phyloP scores from a whole-genome alignment of 177 flowering plant genomes.

The Tripterygium wilfordii region DNA sequence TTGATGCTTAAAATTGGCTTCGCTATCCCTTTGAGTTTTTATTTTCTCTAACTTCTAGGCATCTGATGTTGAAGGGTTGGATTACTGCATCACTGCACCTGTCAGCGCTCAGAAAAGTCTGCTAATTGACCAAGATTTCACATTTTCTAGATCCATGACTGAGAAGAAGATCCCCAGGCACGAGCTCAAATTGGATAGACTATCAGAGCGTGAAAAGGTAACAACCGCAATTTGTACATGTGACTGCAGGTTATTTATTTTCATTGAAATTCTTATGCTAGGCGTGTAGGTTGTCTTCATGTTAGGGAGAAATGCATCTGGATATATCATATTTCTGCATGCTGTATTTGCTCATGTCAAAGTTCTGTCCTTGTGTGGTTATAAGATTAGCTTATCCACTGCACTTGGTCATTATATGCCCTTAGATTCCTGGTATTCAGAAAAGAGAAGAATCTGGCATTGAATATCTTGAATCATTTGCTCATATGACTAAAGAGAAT shows the following conservation, averaged over 20 bases:
- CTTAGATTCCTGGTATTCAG: too few relatives aligned
- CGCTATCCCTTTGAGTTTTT: background rate
- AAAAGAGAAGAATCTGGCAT: too few relatives aligned
- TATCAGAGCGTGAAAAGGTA: slow-evolving; percentile 84
- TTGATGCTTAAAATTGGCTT: background rate
- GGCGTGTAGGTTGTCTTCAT: too few relatives aligned
- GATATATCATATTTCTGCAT: background rate
- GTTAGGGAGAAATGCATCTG: too few relatives aligned
- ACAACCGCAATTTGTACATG: background rate
- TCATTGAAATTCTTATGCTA: background rate
- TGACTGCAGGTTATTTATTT: background rate
- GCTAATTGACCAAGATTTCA: slow-evolving; percentile 24
- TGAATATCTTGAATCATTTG: too few relatives aligned
- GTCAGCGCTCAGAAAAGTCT: slow-evolving; percentile 20
- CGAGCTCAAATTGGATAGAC: slow-evolving; percentile 61
- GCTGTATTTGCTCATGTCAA: background rate
- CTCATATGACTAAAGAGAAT: too few relatives aligned
- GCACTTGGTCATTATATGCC: too few relatives aligned
- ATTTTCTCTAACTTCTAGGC: slow-evolving; percentile 5
- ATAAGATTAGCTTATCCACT: too few relatives aligned
- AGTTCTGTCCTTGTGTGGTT: background rate
- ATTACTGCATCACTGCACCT: slow-evolving; percentile 68
- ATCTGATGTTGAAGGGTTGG: slow-evolving; percentile 47
- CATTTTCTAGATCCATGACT: slow-evolving; percentile 58
- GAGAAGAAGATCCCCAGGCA: slow-evolving; percentile 50